These are phyloP conservation scores for Teratosphaeria gauchensis DNA, from an alignment of 2,329 filamentous ascomycete genomes.

Conservation along the genomic window DNA sequence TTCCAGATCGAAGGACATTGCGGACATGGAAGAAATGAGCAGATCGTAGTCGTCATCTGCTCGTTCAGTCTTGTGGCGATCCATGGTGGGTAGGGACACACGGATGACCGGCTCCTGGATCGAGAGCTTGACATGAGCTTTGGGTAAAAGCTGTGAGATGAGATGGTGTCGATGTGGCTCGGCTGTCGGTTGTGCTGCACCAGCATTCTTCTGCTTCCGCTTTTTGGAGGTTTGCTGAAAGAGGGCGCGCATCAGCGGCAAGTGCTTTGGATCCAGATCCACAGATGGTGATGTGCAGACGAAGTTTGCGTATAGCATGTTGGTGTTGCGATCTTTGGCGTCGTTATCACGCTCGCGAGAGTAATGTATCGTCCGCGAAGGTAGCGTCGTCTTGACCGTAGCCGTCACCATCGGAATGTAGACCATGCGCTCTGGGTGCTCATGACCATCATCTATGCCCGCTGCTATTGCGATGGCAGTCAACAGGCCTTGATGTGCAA, in stretches of 20 bases:
- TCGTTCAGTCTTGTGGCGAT: conserved; percentile 33
- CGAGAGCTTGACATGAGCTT: conserved; percentile 88
- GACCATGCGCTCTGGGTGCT: conserved; percentile 73
- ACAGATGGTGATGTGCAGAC: conserved; percentile 93
- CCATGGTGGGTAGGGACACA: conserved; percentile 74
- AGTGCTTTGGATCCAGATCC: conserved; percentile 82
- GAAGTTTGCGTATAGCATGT: conserved; percentile 91
- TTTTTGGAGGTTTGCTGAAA: conserved; percentile 38
- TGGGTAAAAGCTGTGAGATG: conserved; percentile 83
- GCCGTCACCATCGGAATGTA: conserved; percentile 98
- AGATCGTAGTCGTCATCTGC: conserved; percentile 81
- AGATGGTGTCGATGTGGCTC: conserved; percentile 47
- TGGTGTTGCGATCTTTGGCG: conserved; percentile 76
- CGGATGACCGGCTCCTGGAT: conserved; percentile 93
- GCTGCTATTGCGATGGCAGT: conserved; percentile 88
- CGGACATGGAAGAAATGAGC: conserved; percentile 90
- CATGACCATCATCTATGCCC: conserved; percentile 81
- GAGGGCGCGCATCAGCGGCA: conserved; percentile 74
- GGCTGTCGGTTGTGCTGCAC: background rate
- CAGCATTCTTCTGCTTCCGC: conserved; percentile 6
- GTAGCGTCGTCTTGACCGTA: conserved; percentile 84
- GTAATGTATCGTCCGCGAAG: conserved; percentile 84
- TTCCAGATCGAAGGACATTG: conserved; percentile 83
- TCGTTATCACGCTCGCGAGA: conserved; percentile 49
- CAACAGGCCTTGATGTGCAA: conserved; percentile 87